A percentile compares a stretch with the other conserved stretches of the same genome.
phyloP scores from a whole-genome alignment of 1,284 basidiomycete genomes.

The Cryptococcus maquisensis region DNA sequence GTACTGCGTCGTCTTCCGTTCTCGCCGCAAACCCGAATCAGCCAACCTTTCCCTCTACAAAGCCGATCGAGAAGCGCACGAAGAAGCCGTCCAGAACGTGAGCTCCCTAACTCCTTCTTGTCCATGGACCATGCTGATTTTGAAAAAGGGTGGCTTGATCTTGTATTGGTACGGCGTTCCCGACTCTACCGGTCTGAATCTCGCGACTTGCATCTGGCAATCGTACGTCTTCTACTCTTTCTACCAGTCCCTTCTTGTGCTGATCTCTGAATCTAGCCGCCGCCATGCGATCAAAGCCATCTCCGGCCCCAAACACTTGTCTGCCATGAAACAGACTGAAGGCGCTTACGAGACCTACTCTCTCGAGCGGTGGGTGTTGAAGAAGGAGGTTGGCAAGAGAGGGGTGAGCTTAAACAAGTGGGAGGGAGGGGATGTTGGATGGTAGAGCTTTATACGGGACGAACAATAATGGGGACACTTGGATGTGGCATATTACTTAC shows the following conservation, averaged over 20 bases:
- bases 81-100: slow-evolving; percentile 73
- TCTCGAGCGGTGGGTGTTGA: slow-evolving; percentile 68
- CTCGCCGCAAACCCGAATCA: slow-evolving; percentile 58
- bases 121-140: no score
- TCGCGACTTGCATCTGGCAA: slow-evolving; percentile 94
- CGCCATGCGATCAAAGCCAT: slow-evolving; percentile 74
- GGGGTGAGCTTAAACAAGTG: slow-evolving; percentile 60
- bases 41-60: slow-evolving; percentile 62
- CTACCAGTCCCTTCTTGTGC: background rate
- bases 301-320: slow-evolving; percentile 69
- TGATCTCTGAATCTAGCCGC: slow-evolving; percentile 54
- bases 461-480: no score
- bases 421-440: slow-evolving; percentile 62
- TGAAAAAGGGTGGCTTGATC: slow-evolving; percentile 57
- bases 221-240: slow-evolving; percentile 10
- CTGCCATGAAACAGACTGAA: slow-evolving; percentile 73
- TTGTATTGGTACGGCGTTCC: slow-evolving; percentile 91
- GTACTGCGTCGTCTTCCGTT: slow-evolving; percentile 88
- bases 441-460: slow-evolving; percentile 27
- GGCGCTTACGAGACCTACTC: slow-evolving; percentile 72
- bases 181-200: slow-evolving; percentile 69
- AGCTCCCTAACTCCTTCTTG: no score
- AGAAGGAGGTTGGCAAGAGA: slow-evolving; percentile 60
- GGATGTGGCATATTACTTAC: no score
- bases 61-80: slow-evolving; percentile 78